Conservation (phyloP, 1,139 yeast genomes). For the Suhomyces ambrosiae region DNA sequence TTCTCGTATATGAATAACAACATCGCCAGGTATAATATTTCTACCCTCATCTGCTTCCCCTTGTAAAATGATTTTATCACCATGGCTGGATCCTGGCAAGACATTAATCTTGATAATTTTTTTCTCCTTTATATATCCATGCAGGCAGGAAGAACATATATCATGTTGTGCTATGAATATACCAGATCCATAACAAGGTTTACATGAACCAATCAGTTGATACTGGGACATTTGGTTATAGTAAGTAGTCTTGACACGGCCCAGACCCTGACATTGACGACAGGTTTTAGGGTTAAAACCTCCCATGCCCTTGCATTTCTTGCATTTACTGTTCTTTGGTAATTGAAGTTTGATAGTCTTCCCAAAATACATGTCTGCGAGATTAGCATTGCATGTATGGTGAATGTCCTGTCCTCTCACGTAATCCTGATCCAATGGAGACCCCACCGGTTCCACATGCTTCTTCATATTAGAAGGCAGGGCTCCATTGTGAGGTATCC, state of each 20-base stretch:
- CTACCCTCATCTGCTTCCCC: slow-evolving; percentile 69
- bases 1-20: slow-evolving; percentile 48
- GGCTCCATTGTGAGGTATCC: background rate
- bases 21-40: slow-evolving; percentile 65
- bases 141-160: slow-evolving; percentile 43
- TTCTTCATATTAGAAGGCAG: slow-evolving; percentile 14
- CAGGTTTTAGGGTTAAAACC: slow-evolving; percentile 41
- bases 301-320: slow-evolving; percentile 47
- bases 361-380: slow-evolving; percentile 52
- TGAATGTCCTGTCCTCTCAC: slow-evolving; percentile 47
- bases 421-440: slow-evolving; percentile 14
- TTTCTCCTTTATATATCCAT: slow-evolving; percentile 41
- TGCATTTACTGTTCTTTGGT: slow-evolving; percentile 44
- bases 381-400: slow-evolving; percentile 46
- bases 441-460: slow-evolving; percentile 18
- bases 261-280: slow-evolving; percentile 41
- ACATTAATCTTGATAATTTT: slow-evolving; percentile 54
- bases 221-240: slow-evolving; percentile 36
- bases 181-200: slow-evolving; percentile 42
- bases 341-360: slow-evolving; percentile 48
- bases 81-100: slow-evolving; percentile 54
- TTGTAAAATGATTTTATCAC: slow-evolving; percentile 52
- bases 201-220: slow-evolving; percentile 40
- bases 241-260: slow-evolving; percentile 35
- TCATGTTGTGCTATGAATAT: slow-evolving; percentile 29